Conservation (phyloP, 2,329 filamentous ascomycete species). For the Fusarium sp. region DNA sequence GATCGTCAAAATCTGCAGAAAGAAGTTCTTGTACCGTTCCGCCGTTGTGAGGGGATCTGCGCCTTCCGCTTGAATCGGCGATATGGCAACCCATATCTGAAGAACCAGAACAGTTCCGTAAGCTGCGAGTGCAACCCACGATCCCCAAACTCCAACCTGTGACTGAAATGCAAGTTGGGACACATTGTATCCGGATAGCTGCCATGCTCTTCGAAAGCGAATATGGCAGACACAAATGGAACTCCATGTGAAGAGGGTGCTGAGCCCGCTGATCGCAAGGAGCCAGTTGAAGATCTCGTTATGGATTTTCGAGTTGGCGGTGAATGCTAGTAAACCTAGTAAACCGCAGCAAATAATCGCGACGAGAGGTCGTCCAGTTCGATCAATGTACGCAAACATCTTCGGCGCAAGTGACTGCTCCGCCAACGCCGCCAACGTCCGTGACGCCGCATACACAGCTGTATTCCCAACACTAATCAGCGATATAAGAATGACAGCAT, state of each 20-base stretch:
- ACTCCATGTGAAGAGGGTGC: constrained; percentile 79
- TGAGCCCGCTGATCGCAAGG: constrained; percentile 76
- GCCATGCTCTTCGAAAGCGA: constrained; percentile 85
- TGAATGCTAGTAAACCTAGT: constrained; percentile 78
- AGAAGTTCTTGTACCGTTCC: constrained; percentile 70
- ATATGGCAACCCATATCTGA: constrained; percentile 88
- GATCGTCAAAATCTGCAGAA: constrained; percentile 73
- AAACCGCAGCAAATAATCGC: constrained; percentile 73
- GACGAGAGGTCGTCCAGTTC: constrained; percentile 78
- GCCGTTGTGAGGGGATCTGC: not conserved
- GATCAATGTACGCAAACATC: constrained; percentile 82
- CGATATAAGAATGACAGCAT: constrained; percentile 92
- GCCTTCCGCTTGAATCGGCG: constrained; percentile 62
- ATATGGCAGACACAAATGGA: constrained; percentile 89
- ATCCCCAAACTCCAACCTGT: constrained; percentile 81
- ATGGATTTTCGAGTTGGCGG: constrained; percentile 70
- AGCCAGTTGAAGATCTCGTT: constrained; percentile 81
- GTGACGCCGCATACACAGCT: constrained; percentile 87
- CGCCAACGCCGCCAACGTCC: constrained; percentile 48
- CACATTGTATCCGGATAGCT: constrained; percentile 69
- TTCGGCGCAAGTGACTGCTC: constrained; percentile 81
- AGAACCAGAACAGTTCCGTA: constrained; percentile 80
- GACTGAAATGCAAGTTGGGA: constrained; percentile 82
- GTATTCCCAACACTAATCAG: constrained; percentile 92
- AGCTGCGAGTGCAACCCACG: constrained; percentile 81